These are phyloP conservation scores for Lathyrus sativus DNA, from an alignment of 306 rosid species.

Conservation along the genomic window DNA sequence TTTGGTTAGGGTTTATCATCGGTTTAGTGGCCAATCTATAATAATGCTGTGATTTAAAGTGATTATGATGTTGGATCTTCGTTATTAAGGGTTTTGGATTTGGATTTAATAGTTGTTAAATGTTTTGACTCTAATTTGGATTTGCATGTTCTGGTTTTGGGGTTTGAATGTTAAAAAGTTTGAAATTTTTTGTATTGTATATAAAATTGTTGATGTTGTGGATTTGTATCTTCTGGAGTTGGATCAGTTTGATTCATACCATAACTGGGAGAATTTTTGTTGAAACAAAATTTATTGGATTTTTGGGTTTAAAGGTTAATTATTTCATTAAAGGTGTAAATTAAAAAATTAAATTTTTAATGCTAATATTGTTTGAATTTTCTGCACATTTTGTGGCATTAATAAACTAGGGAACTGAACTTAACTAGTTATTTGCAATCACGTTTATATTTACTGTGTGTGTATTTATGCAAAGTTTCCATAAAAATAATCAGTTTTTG, in stretches of 20 bases:
- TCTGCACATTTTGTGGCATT: constrained; percentile 10
- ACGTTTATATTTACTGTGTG: constrained; percentile 23
- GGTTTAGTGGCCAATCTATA: constrained; percentile 36
- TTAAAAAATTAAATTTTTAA: constrained; percentile 13
- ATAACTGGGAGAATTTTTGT: constrained; percentile 24
- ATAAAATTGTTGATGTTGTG: constrained; percentile 4
- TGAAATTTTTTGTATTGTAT: constrained; percentile 26
- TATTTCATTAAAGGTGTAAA: constrained; percentile 25
- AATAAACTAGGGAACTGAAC: constrained; percentile 22
- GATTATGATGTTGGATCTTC: constrained; percentile 46
- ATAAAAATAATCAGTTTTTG: constrained; percentile 12
- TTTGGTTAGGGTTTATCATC: constrained; percentile 58
- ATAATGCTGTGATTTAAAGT: constrained; percentile 46
- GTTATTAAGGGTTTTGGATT: constrained; percentile 50
- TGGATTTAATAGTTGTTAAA: constrained; percentile 24
- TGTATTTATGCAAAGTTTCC: constrained; percentile 17
- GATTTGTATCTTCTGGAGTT: constrained; percentile 32
- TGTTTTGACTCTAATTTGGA: constrained; percentile 29
- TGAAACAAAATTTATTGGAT: not conserved
- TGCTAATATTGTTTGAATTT: constrained; percentile 24
- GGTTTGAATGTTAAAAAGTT: not conserved
- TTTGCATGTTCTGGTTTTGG: constrained; percentile 21
- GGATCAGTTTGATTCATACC: constrained; percentile 24
- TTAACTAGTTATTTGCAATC: constrained; percentile 5
- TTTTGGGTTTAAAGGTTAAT: constrained; percentile 23